Percentiles rank a stretch among this genome's conserved stretches.
phyloP scores from a whole-genome alignment of 2,329 filamentous ascomycete genomes.

The Hypocrella siamensis region DNA sequence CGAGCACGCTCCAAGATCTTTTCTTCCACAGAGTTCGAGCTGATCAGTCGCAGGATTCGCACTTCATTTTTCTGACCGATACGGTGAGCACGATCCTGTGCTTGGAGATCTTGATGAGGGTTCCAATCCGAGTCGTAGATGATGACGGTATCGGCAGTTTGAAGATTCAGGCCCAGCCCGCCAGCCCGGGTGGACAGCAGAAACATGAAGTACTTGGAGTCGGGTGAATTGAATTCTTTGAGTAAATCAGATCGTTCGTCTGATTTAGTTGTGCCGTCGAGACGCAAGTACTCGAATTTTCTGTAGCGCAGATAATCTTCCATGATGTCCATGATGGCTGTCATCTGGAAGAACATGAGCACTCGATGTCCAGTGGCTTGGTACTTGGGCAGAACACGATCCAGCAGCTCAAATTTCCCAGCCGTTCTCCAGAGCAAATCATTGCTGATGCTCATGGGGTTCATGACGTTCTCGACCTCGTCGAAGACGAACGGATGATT shows the following conservation, averaged over 20 bases:
- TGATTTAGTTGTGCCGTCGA: slow-evolving; percentile 94
- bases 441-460: slow-evolving; percentile 74
- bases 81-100: slow-evolving; percentile 98
- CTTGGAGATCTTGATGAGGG: slow-evolving; percentile 96
- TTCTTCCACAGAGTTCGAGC: slow-evolving; percentile 92
- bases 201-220: slow-evolving; percentile 95
- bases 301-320: slow-evolving; percentile 87
- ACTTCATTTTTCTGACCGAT: slow-evolving; percentile 99
- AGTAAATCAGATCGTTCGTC: slow-evolving; percentile 90
- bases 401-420: slow-evolving; percentile 92
- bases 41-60: slow-evolving; percentile 87
- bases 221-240: slow-evolving; percentile 73
- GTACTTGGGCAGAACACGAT: slow-evolving; percentile 88
- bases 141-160: slow-evolving; percentile 96
- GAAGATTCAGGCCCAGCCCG: slow-evolving; percentile 91
- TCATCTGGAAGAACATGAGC: slow-evolving; percentile 99
- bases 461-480: slow-evolving; percentile 96
- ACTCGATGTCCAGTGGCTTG: slow-evolving; percentile 81
- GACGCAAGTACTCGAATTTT: slow-evolving; percentile 70
- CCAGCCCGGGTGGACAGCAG: slow-evolving; percentile 95
- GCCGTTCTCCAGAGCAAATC: slow-evolving; percentile 89
- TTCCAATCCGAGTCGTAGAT: slow-evolving; percentile 99
- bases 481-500: slow-evolving; percentile 99
- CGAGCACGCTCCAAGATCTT: slow-evolving; percentile 95
- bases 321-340: slow-evolving; percentile 99